Percentiles rank a stretch among this genome's conserved stretches.
phyloP scores from a whole-genome alignment of 2,329 filamentous ascomycete genomes.

The Fusarium continuum region DNA sequence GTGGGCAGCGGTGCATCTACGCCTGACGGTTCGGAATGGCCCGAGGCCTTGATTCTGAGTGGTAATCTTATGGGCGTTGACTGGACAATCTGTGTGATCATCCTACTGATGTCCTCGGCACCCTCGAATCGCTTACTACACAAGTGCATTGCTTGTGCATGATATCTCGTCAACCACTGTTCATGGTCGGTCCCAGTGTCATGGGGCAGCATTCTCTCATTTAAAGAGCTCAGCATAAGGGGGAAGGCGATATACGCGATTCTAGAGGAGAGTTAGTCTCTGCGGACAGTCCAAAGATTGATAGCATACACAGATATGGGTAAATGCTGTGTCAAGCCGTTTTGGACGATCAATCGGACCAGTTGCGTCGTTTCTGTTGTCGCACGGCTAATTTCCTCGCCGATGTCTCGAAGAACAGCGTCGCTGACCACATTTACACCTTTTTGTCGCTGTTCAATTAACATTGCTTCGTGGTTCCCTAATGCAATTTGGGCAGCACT shows the following conservation, averaged over 20 bases:
- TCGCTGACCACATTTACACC: conserved; percentile 14
- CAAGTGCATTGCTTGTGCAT: conserved; percentile 15
- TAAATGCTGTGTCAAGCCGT: conserved; percentile 2
- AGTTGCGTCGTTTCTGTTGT: conserved; percentile 10
- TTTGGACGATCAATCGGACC: conserved; percentile 1
- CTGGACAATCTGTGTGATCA: conserved; percentile 18
- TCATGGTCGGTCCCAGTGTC: not conserved
- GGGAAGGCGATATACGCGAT: conserved; percentile 19
- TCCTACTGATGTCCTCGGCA: conserved; percentile 6
- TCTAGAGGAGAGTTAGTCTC: not conserved
- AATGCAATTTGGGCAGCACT: conserved; percentile 29
- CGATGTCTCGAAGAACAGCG: conserved; percentile 9
- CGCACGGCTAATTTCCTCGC: not conserved
- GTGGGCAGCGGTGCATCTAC: fast-evolving
- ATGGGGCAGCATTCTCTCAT: not conserved
- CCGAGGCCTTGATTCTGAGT: not conserved
- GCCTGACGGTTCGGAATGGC: not conserved
- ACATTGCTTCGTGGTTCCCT: conserved; percentile 11
- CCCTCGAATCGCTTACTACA: conserved; percentile 10
- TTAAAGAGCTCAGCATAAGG: conserved; percentile 13
- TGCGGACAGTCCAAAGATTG: fast-evolving
- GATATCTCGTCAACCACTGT: not conserved
- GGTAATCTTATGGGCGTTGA: conserved; percentile 10
- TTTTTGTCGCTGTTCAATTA: conserved; percentile 31
- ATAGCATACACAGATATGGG: conserved; percentile 1